Evolutionary conservation across 2,329 filamentous ascomycete genomes (phyloP), one percentile per base, ranked within the genome.

Genomic region (Botrytis porri): DNA sequence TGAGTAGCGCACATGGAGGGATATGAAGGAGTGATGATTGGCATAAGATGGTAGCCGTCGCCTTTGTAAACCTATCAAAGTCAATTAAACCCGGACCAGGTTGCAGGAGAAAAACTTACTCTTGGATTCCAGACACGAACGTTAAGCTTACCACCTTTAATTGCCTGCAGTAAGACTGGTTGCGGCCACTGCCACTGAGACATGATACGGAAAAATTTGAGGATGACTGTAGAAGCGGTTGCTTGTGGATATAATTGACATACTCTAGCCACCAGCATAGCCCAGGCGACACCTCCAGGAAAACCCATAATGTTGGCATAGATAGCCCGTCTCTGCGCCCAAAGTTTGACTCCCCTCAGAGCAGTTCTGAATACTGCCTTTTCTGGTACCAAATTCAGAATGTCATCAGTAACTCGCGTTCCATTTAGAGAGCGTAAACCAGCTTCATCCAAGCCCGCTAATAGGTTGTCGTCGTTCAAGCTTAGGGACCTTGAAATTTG

Each of bases 1-100:
- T 97, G 96, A 0, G 96, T 98, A 2, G 96, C 92, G 82, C 96
- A 98, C 95, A 98, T 98, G 67, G 94, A 97, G 4, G 96, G 96
- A 81, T 98, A 98, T 1, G 96, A 95, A 1, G 96, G 96, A 1
- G 96, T 99, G 80, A 99, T 98, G 82, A 99, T 93, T 41, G 96
- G 96, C 96, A 99, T 99, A 70, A 98, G 85, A 82, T 98, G 95
- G 77, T 90, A 93, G 61, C 89, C 88, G 82, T 98, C 96, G 43
- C 64, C 75, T 67, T 74, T 71, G 59, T 76, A 79, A 25, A 76
- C 59, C 75, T 76, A 59, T 29, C 51, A 59, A 57, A 43, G 72
- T 76, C 78, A 77, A 78, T 75, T 69, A 71, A 66, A n/a, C 9
- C 10, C 12, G 76, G 71, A 80, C 74, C 72, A 70, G 25, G 48